Evolutionary conservation across 176 grass and related monocot genomes (phyloP).

Genomic region (Echinochloa phyllopogon): DNA sequence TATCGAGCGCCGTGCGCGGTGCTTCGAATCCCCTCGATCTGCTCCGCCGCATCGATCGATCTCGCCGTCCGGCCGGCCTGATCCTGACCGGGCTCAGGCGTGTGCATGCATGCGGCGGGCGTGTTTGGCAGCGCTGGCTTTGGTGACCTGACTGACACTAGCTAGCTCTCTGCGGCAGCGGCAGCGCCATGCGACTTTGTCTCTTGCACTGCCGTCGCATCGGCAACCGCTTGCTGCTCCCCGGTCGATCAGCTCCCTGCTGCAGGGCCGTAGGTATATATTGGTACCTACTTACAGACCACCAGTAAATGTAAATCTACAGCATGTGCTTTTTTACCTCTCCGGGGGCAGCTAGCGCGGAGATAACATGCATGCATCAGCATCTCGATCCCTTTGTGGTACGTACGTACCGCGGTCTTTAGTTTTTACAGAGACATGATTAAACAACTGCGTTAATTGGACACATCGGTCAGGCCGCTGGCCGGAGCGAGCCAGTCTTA

Average conservation of each 20-base stretch:
- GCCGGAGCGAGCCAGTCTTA: conserved; percentile 15
- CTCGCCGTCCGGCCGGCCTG: conserved; percentile 23
- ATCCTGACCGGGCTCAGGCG: conserved; percentile 27
- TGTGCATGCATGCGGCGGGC: conserved; percentile 37
- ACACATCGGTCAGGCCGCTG: background rate
- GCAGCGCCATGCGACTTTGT: conserved; percentile 34
- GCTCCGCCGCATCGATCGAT: conserved; percentile 13
- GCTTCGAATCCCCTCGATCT: background rate
- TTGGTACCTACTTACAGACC: background rate
- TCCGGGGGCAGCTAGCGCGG: no score
- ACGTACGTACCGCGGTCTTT: background rate
- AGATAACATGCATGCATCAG: background rate
- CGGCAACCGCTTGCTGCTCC: conserved; percentile 9
- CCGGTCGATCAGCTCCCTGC: background rate
- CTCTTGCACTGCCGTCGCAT: conserved; percentile 32
- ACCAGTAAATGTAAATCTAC: background rate
- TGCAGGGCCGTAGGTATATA: background rate
- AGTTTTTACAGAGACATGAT: background rate
- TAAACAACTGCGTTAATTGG: background rate
- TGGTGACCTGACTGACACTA: conserved; percentile 12
- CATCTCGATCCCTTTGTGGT: background rate
- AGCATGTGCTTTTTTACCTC: background rate
- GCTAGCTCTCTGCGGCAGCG: no score
- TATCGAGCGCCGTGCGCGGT: conserved; percentile 17
- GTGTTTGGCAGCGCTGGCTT: conserved; percentile 29